These are phyloP conservation scores for Quercus berberidifolia DNA, from an alignment of 306 rosid genomes.

Conservation along the genomic window DNA sequence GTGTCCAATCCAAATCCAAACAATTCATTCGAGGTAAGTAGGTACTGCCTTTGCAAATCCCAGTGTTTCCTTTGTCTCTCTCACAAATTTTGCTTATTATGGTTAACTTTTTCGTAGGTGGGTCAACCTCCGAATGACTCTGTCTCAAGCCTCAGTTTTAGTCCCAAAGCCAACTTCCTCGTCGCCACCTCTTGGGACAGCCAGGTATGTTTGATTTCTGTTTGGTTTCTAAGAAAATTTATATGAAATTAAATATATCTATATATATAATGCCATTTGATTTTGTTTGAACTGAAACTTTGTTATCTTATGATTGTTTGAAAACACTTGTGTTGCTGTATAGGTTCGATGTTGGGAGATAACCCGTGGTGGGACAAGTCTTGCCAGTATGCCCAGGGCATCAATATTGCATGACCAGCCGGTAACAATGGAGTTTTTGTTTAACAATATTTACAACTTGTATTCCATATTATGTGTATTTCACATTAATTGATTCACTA, in stretches of 20 bases:
- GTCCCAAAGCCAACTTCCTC: conserved; percentile 71
- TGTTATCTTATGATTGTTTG: not conserved
- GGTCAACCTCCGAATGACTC: conserved; percentile 82
- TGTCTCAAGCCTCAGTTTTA: conserved; percentile 62
- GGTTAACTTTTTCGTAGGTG: conserved; percentile 35
- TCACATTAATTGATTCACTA: too few species aligned
- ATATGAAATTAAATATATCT: too few species aligned
- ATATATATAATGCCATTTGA: too few species aligned
- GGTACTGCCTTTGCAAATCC: too few species aligned
- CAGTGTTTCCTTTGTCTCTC: too few species aligned
- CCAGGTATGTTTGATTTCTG: conserved; percentile 40
- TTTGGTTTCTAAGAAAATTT: not conserved
- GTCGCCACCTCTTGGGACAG: conserved; percentile 87
- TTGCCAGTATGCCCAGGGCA: conserved; percentile 66
- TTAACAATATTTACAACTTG: not conserved
- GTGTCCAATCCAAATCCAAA: too few species aligned
- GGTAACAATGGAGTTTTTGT: conserved; percentile 30
- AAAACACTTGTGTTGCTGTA: conserved; percentile 9
- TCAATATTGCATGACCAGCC: conserved; percentile 82
- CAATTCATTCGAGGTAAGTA: too few species aligned
- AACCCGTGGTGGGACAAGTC: conserved; percentile 44
- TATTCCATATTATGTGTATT: too few species aligned
- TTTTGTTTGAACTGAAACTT: too few species aligned
- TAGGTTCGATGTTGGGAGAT: conserved; percentile 87
- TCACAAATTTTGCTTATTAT: too few species aligned